Base-by-base conservation (phyloP, 805 yeast genomes). In the Candida incommunis region DNA sequence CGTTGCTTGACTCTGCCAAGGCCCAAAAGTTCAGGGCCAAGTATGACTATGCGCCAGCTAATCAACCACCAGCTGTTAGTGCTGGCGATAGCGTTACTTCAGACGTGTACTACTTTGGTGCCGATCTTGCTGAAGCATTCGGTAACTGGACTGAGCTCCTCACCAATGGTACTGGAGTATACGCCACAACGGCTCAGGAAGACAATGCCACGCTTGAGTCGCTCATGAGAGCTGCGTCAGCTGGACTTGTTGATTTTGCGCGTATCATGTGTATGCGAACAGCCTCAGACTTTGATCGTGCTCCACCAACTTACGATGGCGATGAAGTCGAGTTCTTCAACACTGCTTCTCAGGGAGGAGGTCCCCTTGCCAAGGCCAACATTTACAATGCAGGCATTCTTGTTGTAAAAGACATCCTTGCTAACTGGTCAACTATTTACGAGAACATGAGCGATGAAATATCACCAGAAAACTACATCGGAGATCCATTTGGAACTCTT, bases 161-260 rank as follows among this genome's bases (percentile, higher is more conserved):
- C 57, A 71, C 82, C 51, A 78, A 78, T 54, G 78, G 77, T 45
- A 67, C 78, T 31, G 81, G 75, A 23, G 62, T 60, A 13, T 78
- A 76, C 65, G 75, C 81, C 58, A 57, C 77, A 40, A 71, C 81
- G 41, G 80, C 79, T 45, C 82, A 77, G 59, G 84, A 78, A 59
- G 84, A 78, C 56, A 74, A 76, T 56, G 83, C 83, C 16, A 65
- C 78, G 15, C 68, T 78, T 54, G 82, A 77, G 58, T 74, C 76
- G 5, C 59, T 78, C 46, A 52, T 74, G 41, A 71, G 84, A 64
- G 68, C 71, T 54, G 73, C 72, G 48, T 64, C 63, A 48, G 66
- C 64, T 51, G 80, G 78, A 7, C 65, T 76, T 48, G 75, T 73
- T 44, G 80, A 76, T 58, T 78, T 62, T 57, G 61, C 69, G 48